Percentiles rank a stretch among this genome's conserved stretches.
phyloP scores from a whole-genome alignment of 805 yeast genomes.

The Starmerella floricola region DNA sequence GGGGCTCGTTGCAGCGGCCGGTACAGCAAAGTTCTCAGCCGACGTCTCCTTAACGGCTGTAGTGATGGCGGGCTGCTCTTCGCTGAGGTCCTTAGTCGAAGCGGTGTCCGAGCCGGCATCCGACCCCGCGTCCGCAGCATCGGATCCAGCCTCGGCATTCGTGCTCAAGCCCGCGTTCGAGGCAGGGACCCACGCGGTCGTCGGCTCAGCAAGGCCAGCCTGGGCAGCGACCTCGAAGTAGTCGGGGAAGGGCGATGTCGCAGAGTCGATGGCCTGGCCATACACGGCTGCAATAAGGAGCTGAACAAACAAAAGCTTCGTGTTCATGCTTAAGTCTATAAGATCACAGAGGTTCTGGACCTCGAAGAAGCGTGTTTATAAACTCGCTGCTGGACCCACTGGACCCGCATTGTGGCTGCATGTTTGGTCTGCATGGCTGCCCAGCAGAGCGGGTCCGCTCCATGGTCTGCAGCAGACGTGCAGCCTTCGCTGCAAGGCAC shows the following conservation, averaged over 20 bases:
- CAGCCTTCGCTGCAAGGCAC: too few species aligned
- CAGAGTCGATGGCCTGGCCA: conserved; percentile 3
- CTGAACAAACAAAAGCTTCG: conserved; percentile 1
- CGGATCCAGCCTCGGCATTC: background rate
- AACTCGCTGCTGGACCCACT: too few species aligned
- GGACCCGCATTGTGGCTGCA: too few species aligned
- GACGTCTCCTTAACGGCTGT: background rate
- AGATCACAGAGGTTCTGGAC: background rate
- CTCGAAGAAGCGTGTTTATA: background rate
- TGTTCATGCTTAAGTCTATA: background rate
- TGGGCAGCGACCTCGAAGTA: background rate
- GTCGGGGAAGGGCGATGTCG: background rate
- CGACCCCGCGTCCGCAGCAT: background rate
- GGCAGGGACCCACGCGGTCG: conserved; percentile 1
- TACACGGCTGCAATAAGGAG: background rate
- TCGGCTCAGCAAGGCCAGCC: conserved; percentile 9
- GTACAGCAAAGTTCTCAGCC: background rate
- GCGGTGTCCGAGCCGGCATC: too few species aligned
- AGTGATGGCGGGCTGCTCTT: too few species aligned
- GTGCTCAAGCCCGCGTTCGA: too few species aligned
- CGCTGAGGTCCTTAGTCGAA: too few species aligned
- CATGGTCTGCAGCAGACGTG: too few species aligned
- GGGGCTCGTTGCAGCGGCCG: background rate
- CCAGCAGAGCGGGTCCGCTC: too few species aligned
- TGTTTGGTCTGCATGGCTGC: too few species aligned